phyloP scores from a whole-genome alignment of 192 early-diverging fungal species.

The Jimgerdemannia flammicorona region DNA sequence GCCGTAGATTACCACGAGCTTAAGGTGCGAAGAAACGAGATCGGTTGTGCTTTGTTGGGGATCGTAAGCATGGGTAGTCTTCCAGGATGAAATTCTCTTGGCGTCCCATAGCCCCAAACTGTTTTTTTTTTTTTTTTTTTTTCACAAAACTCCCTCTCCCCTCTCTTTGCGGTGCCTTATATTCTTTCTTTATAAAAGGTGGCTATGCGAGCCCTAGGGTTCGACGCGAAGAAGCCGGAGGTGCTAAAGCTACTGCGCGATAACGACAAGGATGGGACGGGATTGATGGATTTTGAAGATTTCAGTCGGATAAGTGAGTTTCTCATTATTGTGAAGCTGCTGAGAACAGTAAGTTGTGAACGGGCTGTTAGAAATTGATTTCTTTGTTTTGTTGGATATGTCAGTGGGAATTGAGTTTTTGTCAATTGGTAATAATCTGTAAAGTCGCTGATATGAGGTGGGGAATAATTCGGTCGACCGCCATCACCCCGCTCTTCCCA shows the following conservation, averaged over 20 bases:
- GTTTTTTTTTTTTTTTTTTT: not conserved
- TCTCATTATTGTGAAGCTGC: not conserved
- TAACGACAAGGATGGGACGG: conserved; percentile 49
- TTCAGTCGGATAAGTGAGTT: conserved; percentile 66
- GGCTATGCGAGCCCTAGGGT: conserved; percentile 81
- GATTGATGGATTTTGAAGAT: conserved; percentile 61
- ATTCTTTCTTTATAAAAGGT: conserved; percentile 30
- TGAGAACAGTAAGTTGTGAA: not conserved
- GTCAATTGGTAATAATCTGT: too few relatives aligned
- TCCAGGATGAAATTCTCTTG: too few relatives aligned
- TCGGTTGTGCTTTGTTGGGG: too few relatives aligned
- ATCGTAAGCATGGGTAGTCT: too few relatives aligned
- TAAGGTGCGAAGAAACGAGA: conserved; percentile 61
- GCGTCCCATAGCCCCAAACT: too few relatives aligned
- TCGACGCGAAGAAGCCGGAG: conserved; percentile 81
- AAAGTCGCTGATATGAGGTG: too few relatives aligned
- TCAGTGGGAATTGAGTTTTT: too few relatives aligned
- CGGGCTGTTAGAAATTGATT: too few relatives aligned
- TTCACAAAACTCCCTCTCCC: not conserved
- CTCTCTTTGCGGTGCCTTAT: not conserved
- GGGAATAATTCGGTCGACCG: too few relatives aligned
- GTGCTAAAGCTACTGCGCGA: conserved; percentile 66
- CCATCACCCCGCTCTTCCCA: too few relatives aligned
- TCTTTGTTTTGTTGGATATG: too few relatives aligned
- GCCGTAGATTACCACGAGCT: conserved; percentile 79